Percentiles rank a stretch among this genome's conserved stretches.
These are phyloP conservation scores for Parmelia sp. DNA, from an alignment of 495 filamentous ascomycete genomes.

Conservation along the genomic window DNA sequence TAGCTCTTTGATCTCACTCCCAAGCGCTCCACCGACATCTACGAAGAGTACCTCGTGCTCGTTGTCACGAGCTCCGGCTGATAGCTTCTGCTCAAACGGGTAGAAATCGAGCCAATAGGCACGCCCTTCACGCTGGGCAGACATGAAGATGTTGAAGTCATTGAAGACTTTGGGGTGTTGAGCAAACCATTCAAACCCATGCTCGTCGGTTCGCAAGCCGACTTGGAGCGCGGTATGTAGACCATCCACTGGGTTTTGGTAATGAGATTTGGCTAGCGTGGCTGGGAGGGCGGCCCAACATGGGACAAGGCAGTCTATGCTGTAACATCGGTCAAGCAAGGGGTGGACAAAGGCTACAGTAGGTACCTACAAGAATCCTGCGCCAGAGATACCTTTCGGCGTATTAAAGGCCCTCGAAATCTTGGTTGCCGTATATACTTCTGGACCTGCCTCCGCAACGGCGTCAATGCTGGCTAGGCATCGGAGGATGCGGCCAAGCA, in stretches of 20 bases:
- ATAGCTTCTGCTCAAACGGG: background rate
- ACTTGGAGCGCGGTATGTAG: background rate
- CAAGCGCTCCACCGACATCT: background rate
- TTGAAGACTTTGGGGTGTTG: background rate
- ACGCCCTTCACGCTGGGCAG: background rate
- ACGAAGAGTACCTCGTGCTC: background rate
- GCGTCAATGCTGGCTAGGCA: conserved; percentile 38
- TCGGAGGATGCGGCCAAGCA: conserved; percentile 16
- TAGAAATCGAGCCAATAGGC: background rate
- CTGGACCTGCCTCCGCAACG: conserved; percentile 27
- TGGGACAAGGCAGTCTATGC: background rate
- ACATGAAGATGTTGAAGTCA: background rate
- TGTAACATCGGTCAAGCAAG: conserved; percentile 21
- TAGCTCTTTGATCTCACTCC: background rate
- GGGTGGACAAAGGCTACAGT: background rate
- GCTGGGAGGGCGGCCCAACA: background rate
- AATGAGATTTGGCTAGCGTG: background rate
- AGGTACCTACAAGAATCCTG: background rate
- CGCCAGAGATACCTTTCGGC: background rate
- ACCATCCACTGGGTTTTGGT: background rate
- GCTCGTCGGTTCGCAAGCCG: background rate
- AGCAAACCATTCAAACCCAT: background rate
- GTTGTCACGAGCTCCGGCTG: background rate
- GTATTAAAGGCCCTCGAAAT: background rate
- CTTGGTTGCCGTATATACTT: background rate